Percentiles rank a stretch among this genome's conserved stretches.
Conservation (phyloP, 1,284 basidiomycete genomes). For the Tremellales sp. region DNA sequence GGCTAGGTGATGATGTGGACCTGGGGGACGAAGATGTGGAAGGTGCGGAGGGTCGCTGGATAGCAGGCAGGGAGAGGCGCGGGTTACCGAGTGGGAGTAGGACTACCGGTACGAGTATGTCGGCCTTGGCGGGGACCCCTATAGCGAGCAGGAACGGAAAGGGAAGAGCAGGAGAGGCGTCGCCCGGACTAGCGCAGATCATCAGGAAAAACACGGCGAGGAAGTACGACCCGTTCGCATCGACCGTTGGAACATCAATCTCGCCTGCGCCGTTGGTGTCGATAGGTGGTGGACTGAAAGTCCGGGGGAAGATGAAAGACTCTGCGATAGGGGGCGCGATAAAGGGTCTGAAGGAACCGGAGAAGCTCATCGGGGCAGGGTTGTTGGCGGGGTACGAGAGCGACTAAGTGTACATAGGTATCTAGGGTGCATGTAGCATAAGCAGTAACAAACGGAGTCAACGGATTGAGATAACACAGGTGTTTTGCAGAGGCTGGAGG, state of each 20-base stretch:
- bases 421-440: too few species aligned
- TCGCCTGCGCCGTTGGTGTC: not conserved
- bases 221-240: slow-evolving; percentile 40
- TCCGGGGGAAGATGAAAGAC: slow-evolving; percentile 9
- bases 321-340: slow-evolving; percentile 3
- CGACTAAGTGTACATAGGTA: slow-evolving; percentile 20
- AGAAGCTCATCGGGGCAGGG: slow-evolving; percentile 3
- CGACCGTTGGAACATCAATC: slow-evolving; percentile 11
- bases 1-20: slow-evolving; percentile 56
- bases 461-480: too few species aligned
- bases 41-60: slow-evolving; percentile 23
- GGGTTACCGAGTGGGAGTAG: slow-evolving; percentile 18
- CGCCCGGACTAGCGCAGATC: slow-evolving; percentile 14
- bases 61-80: slow-evolving; percentile 24
- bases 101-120: slow-evolving; percentile 6
- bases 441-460: too few species aligned
- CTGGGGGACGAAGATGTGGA: slow-evolving; percentile 33
- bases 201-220: slow-evolving; percentile 33
- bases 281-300: slow-evolving; percentile 2
- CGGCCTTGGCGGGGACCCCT: slow-evolving; percentile 8
- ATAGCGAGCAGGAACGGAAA: slow-evolving; percentile 16
- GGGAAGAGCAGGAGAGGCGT: slow-evolving; percentile 10
- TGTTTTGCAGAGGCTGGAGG: slow-evolving; percentile 8
- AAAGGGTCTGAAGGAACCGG: slow-evolving; percentile 5
- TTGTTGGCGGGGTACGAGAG: slow-evolving; percentile 30